Percentiles rank a stretch among this genome's conserved stretches.
phyloP scores from a whole-genome alignment of 2,329 filamentous ascomycete species.

The Ophiostoma australiae region DNA sequence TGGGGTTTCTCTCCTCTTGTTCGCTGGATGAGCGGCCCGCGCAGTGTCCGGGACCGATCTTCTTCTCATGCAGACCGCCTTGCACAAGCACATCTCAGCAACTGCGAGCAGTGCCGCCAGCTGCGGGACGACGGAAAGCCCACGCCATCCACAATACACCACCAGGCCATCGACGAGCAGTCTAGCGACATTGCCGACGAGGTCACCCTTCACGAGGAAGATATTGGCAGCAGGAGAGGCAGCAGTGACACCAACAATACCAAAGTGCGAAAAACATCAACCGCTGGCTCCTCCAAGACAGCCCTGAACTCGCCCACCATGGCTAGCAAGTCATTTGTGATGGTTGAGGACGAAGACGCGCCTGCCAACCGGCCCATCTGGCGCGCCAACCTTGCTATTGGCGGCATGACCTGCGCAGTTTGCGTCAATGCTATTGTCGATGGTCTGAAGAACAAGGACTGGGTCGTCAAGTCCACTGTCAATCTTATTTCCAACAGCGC shows the following conservation, averaged over 20 bases:
- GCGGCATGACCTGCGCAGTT: slow-evolving; percentile 69
- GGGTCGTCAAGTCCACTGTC: slow-evolving; percentile 54
- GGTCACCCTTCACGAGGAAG: background rate
- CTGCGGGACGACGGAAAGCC: slow-evolving; percentile 22
- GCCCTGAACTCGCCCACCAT: slow-evolving; percentile 15
- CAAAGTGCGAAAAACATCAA: background rate
- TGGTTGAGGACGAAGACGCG: slow-evolving; percentile 35
- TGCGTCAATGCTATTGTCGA: slow-evolving; percentile 61
- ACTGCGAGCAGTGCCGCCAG: slow-evolving; percentile 43
- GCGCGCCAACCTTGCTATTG: slow-evolving; percentile 54
- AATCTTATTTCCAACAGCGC: slow-evolving; percentile 66
- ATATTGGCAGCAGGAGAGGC: background rate
- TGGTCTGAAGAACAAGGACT: slow-evolving; percentile 53
- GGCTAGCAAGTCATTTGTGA: slow-evolving; percentile 33
- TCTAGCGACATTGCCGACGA: slow-evolving; percentile 4
- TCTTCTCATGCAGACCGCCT: slow-evolving; percentile 17
- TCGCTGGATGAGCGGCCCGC: slow-evolving; percentile 24
- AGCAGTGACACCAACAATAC: background rate
- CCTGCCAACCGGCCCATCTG: slow-evolving; percentile 38
- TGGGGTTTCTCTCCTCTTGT: slow-evolving; percentile 26
- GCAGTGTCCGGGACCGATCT: background rate
- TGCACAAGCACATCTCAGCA: slow-evolving; percentile 38
- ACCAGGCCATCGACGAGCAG: background rate
- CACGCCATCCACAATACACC: slow-evolving; percentile 16
- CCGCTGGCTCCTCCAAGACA: background rate